phyloP scores from a whole-genome alignment of 768 basidiomycete species.

The Suillus alpinus region DNA sequence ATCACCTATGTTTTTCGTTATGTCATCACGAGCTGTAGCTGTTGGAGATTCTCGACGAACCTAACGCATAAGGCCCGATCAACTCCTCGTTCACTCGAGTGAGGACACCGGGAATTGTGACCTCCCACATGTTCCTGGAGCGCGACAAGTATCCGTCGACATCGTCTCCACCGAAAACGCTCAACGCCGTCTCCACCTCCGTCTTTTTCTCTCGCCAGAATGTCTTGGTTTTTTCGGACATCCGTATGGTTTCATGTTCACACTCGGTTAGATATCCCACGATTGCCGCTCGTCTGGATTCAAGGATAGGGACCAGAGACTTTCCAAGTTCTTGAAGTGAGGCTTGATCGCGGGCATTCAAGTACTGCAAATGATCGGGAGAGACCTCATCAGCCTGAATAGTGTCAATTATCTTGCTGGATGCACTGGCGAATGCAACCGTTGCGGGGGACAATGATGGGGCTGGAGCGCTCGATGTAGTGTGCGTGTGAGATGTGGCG shows the following conservation, averaged over 20 bases:
- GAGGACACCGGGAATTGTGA: constrained; percentile 43
- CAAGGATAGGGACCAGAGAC: constrained; percentile 40
- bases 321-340: constrained; percentile 50
- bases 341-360: constrained; percentile 56
- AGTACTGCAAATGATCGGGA: constrained; percentile 56
- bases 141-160: constrained; percentile 50
- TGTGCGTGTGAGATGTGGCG: constrained; percentile 60
- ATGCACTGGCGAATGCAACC: constrained; percentile 51
- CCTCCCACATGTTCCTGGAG: constrained; percentile 54
- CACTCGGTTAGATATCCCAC: constrained; percentile 50
- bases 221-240: constrained; percentile 58
- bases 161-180: constrained; percentile 46
- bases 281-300: constrained; percentile 49
- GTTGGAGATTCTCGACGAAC: constrained; percentile 34
- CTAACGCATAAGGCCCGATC: constrained; percentile 61
- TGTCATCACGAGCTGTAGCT: not conserved
- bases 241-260: constrained; percentile 43
- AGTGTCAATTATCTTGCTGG: constrained; percentile 39
- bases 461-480: constrained; percentile 71
- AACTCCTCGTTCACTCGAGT: constrained; percentile 52
- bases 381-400: constrained; percentile 62
- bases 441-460: constrained; percentile 79
- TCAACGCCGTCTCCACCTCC: constrained; percentile 40
- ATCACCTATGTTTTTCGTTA: constrained; percentile 50
- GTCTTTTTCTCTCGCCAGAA: constrained; percentile 61